Evolutionary conservation across 768 basidiomycete species (phyloP), one percentile per base, ranked within the genome.

Genomic region (Fibroporia radiculosa): DNA sequence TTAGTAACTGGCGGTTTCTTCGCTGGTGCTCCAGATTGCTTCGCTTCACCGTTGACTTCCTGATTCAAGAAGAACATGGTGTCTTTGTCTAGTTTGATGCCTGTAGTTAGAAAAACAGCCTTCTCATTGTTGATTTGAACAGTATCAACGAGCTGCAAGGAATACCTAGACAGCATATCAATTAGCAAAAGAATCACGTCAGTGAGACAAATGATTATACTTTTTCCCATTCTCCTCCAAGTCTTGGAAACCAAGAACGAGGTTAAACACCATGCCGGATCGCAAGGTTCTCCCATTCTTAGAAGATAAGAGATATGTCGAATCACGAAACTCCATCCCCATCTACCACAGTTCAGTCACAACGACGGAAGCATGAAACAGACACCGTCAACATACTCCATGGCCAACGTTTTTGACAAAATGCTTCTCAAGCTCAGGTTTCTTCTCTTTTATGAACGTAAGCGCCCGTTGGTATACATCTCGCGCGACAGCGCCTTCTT

Each of bases 311-410:
- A 93, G 66, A 61, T 93, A 96, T 0, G 80, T 70, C 8, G 84
- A 78, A 59, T 99, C 95, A 32, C 93, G 80, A 67, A 93, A 97
- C 62, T 99, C 95, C 59, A 97, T 79, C 5, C 95, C 95, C 62
- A 83, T 97, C 93, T 97, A 54, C 1, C 19, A 44, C 8, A 16
- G 26, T 43, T 14, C 32, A 20, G 36, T 18, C 28, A 27, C 11
- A 1, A 24, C 13, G 12, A 37, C 6, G 8, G 4, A n/a, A 16
- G 12, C 4, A 25, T 26, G n/a, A 40, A 14, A 16, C 24, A 16
- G 16, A 2, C 19, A 20, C 6, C 6, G 2, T 14, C 32, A 1
- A 67, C 83, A 55, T 61, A 95, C 93, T 19, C 82, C 86, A 59
- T 93, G 93, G 2, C 95, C 95, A 42, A 93, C 67, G 50, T 78